Evolutionary conservation across 2,329 filamentous ascomycete species (phyloP), one percentile per base, ranked within the genome.

Genomic region (Paracoccidioides lutzii): DNA sequence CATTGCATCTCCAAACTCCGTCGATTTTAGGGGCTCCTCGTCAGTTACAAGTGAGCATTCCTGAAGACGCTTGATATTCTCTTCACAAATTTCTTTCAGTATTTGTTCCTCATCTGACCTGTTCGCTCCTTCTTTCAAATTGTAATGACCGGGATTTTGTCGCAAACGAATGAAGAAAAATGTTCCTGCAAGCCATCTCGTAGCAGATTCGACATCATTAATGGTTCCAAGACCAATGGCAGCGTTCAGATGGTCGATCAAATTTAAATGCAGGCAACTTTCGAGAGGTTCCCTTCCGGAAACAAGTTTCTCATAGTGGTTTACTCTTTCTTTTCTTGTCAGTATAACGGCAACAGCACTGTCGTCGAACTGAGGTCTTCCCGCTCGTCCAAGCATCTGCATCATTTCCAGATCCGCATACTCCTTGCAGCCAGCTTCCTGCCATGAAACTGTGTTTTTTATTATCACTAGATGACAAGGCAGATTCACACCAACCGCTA

Each of bases 331-430:
- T n/a, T 76, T 73, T 30, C 81, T 79, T 0, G 88, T 93, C 73
- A 95, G 81, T 55, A 95, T 90, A 14, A 93, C 82, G 9, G 87
- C 89, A 42, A 83, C 78, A 3, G 87, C 88, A 57, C 75, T 87
- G 52, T 81, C 78, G 62, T 91, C 89, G 59, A 90, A 94, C 64
- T 94, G 89, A 5, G 89, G 88, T 22, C 88, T 78, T 1, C 89
- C 88, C 52, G 88, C 88, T 59, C 88, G 82, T 5, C 88, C 88
- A 51, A 94, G 79, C 88, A 95, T 94, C 63, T 95, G 88, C 84
- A 91, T 91, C 59, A 91, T 79, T 61, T 94, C 88, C 4, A 94
- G 75, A 65, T 93, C 88, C 0, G 87, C 83, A 61, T 89, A 90
- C 66, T 93, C 87, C 55, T 82, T 79, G 41, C 80, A 76, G 5